Base-by-base conservation (phyloP, 306 rosid species). In the Citrullus amarus region DNA sequence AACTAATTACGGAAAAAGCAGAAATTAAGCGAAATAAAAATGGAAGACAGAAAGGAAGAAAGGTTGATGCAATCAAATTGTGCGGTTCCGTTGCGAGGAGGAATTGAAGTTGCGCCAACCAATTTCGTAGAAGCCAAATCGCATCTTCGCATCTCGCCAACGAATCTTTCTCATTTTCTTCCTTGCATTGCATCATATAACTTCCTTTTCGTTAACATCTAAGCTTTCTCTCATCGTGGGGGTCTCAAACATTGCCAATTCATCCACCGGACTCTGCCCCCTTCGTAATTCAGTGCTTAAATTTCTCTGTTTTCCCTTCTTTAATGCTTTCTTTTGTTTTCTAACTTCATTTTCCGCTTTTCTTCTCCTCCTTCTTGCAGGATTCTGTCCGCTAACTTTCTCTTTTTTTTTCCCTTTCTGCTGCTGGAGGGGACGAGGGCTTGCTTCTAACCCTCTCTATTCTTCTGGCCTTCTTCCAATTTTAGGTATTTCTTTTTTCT, bases 381-480 rank as follows among this genome's bases (percentile, higher is more conserved):
- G 75, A 20, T 41, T 68, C 18, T 11, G 54, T 68, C 55, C 36
- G 54, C 9, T 20, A 20, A 43, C 43, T 68, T 41, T 41, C 30
- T 32, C 20, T 12, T n/a, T n/a, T 68, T 68, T 25, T 28, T 16
- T 1, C 70, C 78, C 10, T 73, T 28, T 1, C 15, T 51, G 63
- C 80, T 66, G 82, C 39, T 57, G 63, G 75, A 60, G 36, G 14
- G 41, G 48, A 46, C 80, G 75, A 81, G 44, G 71, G 44, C 51
- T 80, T 78, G 77, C 68, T 78, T 72, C 88, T 76, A 66, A 30
- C 38, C 53, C 60, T n/a, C 82, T 76, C 59, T 67, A 72, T 73
- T 80, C 69, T 46, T 73, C 84, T 60, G 78, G 68, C 63, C 30
- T 41, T 82, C 76, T 85, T 87, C 79, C 87, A 68, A 22, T 53